These are phyloP conservation scores for Debaryomyces robertsiae DNA, from an alignment of 1,139 yeast genomes.

Conservation along the genomic window DNA sequence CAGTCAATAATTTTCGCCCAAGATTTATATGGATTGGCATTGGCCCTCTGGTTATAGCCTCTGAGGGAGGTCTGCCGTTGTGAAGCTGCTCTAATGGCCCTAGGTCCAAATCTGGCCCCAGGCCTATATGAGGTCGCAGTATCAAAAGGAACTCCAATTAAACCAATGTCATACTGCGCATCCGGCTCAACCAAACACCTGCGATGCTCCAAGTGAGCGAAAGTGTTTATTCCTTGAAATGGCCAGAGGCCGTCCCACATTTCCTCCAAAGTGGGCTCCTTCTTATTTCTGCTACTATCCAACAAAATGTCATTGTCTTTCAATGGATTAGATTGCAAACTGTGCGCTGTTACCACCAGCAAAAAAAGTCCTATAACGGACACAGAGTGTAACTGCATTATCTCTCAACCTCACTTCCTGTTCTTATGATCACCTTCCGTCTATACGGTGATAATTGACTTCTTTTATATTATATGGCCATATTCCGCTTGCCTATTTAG, in stretches of 20 bases:
- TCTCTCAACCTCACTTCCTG: no score
- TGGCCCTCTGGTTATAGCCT: conserved; percentile 70
- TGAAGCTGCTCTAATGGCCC: conserved; percentile 72
- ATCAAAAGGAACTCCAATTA: conserved; percentile 78
- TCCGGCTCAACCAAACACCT: conserved; percentile 56
- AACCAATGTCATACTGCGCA: conserved; percentile 58
- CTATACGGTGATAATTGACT: background rate
- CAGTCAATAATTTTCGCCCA: conserved; percentile 77
- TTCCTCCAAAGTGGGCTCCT: conserved; percentile 43
- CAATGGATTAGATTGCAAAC: conserved; percentile 12
- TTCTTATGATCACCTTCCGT: no score
- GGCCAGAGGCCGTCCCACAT: conserved; percentile 71
- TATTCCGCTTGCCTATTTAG: conserved; percentile 2
- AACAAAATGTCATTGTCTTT: conserved; percentile 7
- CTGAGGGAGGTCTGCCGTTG: conserved; percentile 68
- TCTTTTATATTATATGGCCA: background rate
- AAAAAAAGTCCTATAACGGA: background rate
- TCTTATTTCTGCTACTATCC: background rate
- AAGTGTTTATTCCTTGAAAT: conserved; percentile 68
- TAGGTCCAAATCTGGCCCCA: conserved; percentile 81
- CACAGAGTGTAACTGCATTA: conserved; percentile 3
- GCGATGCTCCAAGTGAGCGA: conserved; percentile 67
- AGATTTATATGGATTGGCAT: conserved; percentile 60
- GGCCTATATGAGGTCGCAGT: conserved; percentile 74
- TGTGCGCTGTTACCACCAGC: background rate